These are phyloP conservation scores for Chlorella variabilis DNA, from an alignment of 163 green algal species.

Conservation along the genomic window DNA sequence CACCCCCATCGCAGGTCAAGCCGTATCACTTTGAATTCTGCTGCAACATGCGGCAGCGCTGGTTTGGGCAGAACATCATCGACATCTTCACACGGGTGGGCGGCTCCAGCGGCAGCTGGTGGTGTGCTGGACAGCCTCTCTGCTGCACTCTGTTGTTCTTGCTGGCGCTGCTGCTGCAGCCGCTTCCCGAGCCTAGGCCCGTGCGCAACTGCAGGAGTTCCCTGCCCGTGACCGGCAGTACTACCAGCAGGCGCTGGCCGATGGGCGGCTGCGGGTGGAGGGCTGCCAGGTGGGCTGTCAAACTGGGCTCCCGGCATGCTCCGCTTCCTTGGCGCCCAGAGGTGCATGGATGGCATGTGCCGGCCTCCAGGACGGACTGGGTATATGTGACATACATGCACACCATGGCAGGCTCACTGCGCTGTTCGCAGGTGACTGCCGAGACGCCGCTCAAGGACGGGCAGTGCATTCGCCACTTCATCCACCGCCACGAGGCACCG, in stretches of 20 bases:
- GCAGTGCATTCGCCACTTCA: conserved; percentile 67
- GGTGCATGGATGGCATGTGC: too few species aligned
- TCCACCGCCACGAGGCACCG: conserved; percentile 59
- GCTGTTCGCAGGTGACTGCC: conserved; percentile 2
- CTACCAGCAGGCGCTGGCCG: conserved; percentile 68
- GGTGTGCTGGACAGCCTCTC: background rate
- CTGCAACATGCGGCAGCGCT: conserved; percentile 78
- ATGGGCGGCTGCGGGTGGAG: conserved; percentile 75
- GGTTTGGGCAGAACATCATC: conserved; percentile 71
- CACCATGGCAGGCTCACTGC: background rate
- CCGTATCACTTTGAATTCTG: conserved; percentile 93
- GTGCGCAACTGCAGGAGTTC: conserved; percentile 62
- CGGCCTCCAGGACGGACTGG: too few species aligned
- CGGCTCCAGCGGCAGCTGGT: background rate
- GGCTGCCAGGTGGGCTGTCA: background rate
- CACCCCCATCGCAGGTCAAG: conserved; percentile 62
- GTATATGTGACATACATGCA: too few species aligned
- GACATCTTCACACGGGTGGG: conserved; percentile 71
- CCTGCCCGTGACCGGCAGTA: conserved; percentile 61
- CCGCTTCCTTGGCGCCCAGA: too few species aligned
- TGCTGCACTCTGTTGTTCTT: background rate
- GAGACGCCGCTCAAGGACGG: conserved; percentile 52
- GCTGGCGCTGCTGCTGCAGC: background rate
- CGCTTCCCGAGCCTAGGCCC: too few species aligned
- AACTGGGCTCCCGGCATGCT: too few species aligned